Evolutionary conservation across 192 early-diverging fungal species (phyloP), one percentile per base, ranked within the genome.

Genomic region (Physocladia obscura): DNA sequence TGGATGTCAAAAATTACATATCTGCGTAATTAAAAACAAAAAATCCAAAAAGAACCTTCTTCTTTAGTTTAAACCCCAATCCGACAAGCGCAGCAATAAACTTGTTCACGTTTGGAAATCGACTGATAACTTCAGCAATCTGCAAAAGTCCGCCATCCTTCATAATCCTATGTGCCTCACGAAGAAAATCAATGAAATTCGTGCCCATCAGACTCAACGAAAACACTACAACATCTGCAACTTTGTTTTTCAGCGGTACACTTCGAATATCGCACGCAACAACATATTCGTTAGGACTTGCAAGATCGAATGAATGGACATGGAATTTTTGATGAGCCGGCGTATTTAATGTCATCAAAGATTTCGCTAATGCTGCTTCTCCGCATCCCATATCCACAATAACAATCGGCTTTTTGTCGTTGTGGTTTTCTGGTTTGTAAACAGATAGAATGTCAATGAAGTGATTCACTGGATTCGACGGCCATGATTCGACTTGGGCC

Each of bases 311-410:
- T 24, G 65, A 68, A 57, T 68, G 54, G 51, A 68, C 50, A 32
- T 21, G 4, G 37, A 68, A 68, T 30, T 31, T 15, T 6, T 54
- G n/a, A 17, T 2, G 1, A 2, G 21, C 47, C n/a, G 47, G 17
- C n/a, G 59, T 57, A 36, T 78, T 75, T 5, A 32, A 59, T 4
- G 67, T 1, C 31, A 86, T 76, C 15, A 92, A 78, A 17, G 78
- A 76, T 44, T 86, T 84, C 1, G 91, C 91, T 70, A 99, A 82
- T 76, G 87, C 89, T 13, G 94, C 97, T 73, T 97, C 97, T 27
- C 97, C 97, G 67, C 97, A 99, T 19, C 97, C 97, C 76, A 99
- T 79, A 80, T 99, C 97, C 1, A 91, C 95, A 44, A 98, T 77
- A 2, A 89, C 83, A 19, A 63, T 19, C 26, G 70, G 70, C 30